Base-by-base conservation (phyloP, 345 rosid species). In the Rhodomyrtus tomentosa region DNA sequence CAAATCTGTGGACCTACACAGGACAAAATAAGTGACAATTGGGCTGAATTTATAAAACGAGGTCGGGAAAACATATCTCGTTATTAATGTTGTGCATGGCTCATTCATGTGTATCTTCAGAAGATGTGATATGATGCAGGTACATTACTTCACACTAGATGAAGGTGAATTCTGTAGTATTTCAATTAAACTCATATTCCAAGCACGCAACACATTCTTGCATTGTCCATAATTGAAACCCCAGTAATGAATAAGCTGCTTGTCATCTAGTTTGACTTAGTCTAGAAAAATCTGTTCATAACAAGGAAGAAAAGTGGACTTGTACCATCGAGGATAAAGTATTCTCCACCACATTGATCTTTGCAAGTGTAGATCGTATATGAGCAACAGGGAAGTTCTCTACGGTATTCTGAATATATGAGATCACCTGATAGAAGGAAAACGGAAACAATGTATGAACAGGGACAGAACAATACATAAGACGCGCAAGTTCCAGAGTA, bases 1-100 rank as follows among this genome's bases (percentile, higher is more conserved):
- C 87, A 83, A 84, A 85, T 88, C 90, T 86, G 56, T 83, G 92
- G 83, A 89, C 94, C 99, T 96, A 89, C 74, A 85, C 84, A 83
- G 89, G 81, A 29, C 81, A 86, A 73, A 73, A 40, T 48, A 59
- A 84, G 85, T 82, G 90, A 84, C 55, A 10, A 52, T 52, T 81
- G 81, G 24, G 73, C 59, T 81, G 52, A 49, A 25, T n/a, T 50
- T 27, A 32, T 51, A 22, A 40, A 49, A 50, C 14, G 42, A 81
- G 40, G 11, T 32, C 21, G 50, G 55, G 6, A 48, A 32, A 48
- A n/a, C 12, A 18, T 50, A 50, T 51, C 54, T 81, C 36, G 50
- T 45, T 48, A n/a, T n/a, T 81, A n/a, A 81, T 21, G 6, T 16
- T 51, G 50, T 81, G 42, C 42, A 62, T 62, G 76, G 76, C 24